phyloP scores from a whole-genome alignment of 1,139 yeast species.

The Zhuliangozyma parablackwelliae region DNA sequence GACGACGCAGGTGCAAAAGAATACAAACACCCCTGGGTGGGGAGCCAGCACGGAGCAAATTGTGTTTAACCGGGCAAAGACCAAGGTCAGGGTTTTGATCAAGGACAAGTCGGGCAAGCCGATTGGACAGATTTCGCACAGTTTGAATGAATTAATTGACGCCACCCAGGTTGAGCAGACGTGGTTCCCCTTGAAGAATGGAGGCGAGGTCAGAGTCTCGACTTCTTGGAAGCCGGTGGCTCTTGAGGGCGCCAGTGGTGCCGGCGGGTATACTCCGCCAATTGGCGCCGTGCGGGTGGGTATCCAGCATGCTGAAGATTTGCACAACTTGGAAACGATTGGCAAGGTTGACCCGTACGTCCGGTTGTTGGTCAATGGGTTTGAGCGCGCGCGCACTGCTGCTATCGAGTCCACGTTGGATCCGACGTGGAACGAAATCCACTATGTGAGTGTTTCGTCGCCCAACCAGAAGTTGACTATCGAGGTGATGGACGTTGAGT shows the following conservation, averaged over 20 bases:
- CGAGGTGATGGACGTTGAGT: constrained; percentile 91
- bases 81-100: constrained; percentile 62
- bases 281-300: constrained; percentile 84
- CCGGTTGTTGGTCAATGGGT: constrained; percentile 73
- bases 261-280: constrained; percentile 84
- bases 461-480: constrained; percentile 76
- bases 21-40: constrained; percentile 67
- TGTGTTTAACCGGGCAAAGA: constrained; percentile 65
- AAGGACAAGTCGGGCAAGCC: constrained; percentile 56
- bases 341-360: constrained; percentile 93
- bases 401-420: constrained; percentile 63
- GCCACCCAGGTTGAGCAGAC: constrained; percentile 72
- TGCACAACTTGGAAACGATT: constrained; percentile 79
- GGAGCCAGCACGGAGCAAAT: constrained; percentile 64
- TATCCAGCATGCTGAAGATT: constrained; percentile 63
- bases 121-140: constrained; percentile 58
- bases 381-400: constrained; percentile 72
- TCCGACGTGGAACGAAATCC: constrained; percentile 83
- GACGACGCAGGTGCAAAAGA: constrained; percentile 56
- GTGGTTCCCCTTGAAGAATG: constrained; percentile 65
- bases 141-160: constrained; percentile 69
- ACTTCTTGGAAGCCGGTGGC: constrained; percentile 87
- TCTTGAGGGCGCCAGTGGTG: constrained; percentile 58
- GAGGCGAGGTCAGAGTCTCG: constrained; percentile 69
- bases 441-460: constrained; percentile 77